These are phyloP conservation scores for Tetrapisispora pingtungensis DNA, from an alignment of 805 yeast species.

Conservation along the genomic window DNA sequence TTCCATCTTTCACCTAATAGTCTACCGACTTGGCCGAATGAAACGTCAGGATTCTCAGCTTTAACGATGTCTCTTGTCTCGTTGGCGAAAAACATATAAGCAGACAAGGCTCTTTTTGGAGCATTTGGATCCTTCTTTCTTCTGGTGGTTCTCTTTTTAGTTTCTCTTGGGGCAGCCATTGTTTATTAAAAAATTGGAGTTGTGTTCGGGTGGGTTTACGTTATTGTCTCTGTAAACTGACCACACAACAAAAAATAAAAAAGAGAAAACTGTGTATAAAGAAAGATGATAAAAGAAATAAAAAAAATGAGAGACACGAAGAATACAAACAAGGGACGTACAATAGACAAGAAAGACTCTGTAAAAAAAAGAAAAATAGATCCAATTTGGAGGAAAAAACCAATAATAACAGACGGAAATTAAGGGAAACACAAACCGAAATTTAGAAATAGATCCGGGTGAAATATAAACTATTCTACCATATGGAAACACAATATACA, in stretches of 20 bases:
- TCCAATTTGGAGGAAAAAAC: too few species aligned
- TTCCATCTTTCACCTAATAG: constrained; percentile 95
- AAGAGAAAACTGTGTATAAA: too few species aligned
- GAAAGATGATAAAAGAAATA: too few species aligned
- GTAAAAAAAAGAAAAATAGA: too few species aligned
- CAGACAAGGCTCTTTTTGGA: constrained; percentile 96
- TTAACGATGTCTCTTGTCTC: constrained; percentile 94
- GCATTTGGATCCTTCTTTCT: constrained; percentile 84
- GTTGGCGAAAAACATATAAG: constrained; percentile 98
- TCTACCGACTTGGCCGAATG: constrained; percentile 93
- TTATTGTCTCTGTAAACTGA: too few species aligned
- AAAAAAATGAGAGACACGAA: too few species aligned
- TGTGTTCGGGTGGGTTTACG: neutral
- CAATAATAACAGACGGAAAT: too few species aligned
- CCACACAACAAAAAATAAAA: too few species aligned
- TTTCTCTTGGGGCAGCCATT: constrained; percentile 35
- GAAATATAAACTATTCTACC: neutral
- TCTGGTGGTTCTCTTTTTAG: constrained; percentile 30
- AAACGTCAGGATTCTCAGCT: constrained; percentile 91
- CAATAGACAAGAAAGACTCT: too few species aligned
- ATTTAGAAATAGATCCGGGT: neutral
- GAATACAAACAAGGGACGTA: too few species aligned
- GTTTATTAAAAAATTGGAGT: too few species aligned
- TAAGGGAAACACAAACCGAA: neutral
- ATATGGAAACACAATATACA: too few species aligned